Evolutionary conservation across 2,329 filamentous ascomycete species (phyloP), one percentile per base, ranked within the genome.

Genomic region (Stagonosporopsis tanaceti): DNA sequence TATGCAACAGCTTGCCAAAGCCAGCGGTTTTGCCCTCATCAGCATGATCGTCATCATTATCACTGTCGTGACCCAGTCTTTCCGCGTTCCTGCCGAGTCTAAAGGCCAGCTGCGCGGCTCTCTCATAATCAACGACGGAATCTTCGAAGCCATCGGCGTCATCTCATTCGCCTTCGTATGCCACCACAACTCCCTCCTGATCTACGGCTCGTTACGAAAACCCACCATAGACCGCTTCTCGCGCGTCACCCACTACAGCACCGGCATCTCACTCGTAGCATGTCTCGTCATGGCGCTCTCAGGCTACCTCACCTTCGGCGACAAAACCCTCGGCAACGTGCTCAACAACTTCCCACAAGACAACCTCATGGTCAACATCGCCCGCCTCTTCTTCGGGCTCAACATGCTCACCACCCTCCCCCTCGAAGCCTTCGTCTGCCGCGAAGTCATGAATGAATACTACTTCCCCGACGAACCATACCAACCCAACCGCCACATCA

Each of bases 321-420:
- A 94, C 78, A 87, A 89, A 70, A 99, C 95, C 4, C 83, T 93
- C 65, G 95, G 95, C 73, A 99, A 99, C 76, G 92, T 99, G 50
- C 87, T 99, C 69, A 99, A 99, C 82, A 99, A 99, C 80, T 98
- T 99, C 73, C 91, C 93, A 1, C 83, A 88, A 20, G 88, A 96
- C 78, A 98, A 97, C 77, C 84, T 89, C 67, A 89, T 98, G 87
- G 93, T 98, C 73, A 98, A 97, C 77, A 84, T 99, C 57, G 95
- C 95, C 22, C 89, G 95, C 50, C 84, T 99, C 47, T 97, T 92
- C 79, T 98, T 99, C 73, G 95, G 95, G 2, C 85, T 99, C 65
- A 99, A 99, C 82, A 99, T 99, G 95, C 87, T 99, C 69, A 97
- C 95, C 14, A 98, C 95, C 1, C 82, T 99, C 34, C 95, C 95